Evolutionary conservation across 2,329 filamentous ascomycete species (phyloP).

Genomic region (Fusarium liriodendri): DNA sequence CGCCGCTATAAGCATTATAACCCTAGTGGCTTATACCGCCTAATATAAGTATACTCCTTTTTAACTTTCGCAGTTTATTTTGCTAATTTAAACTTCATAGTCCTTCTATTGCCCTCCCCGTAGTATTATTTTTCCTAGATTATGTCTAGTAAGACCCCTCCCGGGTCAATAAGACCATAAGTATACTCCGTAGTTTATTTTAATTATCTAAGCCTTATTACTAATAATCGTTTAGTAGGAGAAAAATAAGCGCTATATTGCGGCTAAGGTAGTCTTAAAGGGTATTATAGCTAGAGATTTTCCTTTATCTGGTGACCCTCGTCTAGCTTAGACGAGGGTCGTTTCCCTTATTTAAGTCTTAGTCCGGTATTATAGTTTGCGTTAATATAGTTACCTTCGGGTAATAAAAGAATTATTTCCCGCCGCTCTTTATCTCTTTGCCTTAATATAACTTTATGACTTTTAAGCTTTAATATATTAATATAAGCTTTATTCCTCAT

Average conservation of each 20-base stretch:
- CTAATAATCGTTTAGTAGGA: not conserved
- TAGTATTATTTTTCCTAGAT: not conserved
- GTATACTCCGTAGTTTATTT: not conserved
- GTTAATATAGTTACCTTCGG: not conserved
- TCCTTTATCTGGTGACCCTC: not conserved
- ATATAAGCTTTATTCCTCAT: not conserved
- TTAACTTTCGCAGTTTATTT: not conserved
- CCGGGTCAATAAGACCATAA: too few relatives aligned
- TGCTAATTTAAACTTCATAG: not conserved
- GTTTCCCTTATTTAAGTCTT: not conserved
- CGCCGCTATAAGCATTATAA: not conserved
- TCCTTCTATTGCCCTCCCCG: not conserved
- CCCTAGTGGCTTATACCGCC: not conserved
- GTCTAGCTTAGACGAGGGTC: not conserved
- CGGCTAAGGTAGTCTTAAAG: not conserved
- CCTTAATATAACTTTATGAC: not conserved
- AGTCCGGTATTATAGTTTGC: not conserved
- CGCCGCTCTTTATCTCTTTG: not conserved
- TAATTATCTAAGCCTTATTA: not conserved
- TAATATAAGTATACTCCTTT: not conserved
- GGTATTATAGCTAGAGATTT: not conserved
- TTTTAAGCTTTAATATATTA: not conserved
- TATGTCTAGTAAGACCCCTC: too few relatives aligned
- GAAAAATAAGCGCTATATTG: not conserved
- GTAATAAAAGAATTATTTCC: not conserved